Evolutionary conservation across 2,329 filamentous ascomycete species (phyloP).

Genomic region (Decorospora gaudefroyi): DNA sequence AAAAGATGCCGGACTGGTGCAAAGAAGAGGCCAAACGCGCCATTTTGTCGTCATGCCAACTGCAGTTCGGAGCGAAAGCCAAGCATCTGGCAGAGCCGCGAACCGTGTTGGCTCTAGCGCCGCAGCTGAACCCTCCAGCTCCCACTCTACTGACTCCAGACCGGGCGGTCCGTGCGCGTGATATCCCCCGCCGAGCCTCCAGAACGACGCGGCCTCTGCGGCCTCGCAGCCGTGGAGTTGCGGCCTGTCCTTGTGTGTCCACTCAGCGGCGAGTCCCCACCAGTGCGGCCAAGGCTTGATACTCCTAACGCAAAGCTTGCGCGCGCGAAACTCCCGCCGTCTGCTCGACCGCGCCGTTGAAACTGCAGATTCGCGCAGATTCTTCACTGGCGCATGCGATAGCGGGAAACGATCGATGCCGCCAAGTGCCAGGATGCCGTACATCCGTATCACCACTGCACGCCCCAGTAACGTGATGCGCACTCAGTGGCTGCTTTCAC

Average conservation of each 20-base stretch:
- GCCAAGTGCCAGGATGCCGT: conserved; percentile 12
- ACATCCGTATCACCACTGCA: conserved; percentile 1
- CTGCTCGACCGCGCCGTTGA: conserved; percentile 1
- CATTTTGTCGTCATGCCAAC: too few relatives aligned
- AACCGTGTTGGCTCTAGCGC: too few relatives aligned
- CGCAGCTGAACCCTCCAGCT: too few relatives aligned
- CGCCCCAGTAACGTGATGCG: background rate
- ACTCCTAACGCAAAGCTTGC: conserved; percentile 2
- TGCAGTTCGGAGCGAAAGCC: too few relatives aligned
- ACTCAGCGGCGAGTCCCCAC: background rate
- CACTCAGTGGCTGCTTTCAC: conserved; percentile 6
- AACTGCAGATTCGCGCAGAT: conserved; percentile 1
- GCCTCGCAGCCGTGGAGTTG: background rate
- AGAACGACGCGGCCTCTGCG: conserved; percentile 1
- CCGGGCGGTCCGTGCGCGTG: conserved; percentile 3
- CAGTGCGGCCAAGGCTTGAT: background rate
- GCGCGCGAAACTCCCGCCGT: conserved; percentile 2
- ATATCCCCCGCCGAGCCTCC: conserved; percentile 1
- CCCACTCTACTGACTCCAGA: conserved; percentile 2
- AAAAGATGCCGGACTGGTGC: background rate
- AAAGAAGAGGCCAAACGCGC: background rate
- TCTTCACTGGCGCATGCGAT: background rate
- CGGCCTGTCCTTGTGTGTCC: too few relatives aligned
- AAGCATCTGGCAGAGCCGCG: too few relatives aligned
- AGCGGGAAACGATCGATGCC: too few relatives aligned